Evolutionary conservation across 768 basidiomycete genomes (phyloP), one percentile per base, ranked within the genome.

Genomic region (Tulasnella sp.): DNA sequence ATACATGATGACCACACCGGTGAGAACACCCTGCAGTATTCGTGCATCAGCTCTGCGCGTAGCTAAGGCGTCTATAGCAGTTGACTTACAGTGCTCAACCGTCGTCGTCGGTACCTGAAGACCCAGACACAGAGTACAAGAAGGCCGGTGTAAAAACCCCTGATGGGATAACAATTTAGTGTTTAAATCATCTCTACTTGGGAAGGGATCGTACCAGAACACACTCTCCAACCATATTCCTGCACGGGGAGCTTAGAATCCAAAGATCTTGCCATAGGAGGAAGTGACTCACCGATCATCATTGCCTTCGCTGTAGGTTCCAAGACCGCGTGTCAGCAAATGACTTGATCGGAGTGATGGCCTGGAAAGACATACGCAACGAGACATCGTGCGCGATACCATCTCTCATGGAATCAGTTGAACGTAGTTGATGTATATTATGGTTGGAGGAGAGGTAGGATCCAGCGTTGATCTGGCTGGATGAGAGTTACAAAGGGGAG

Each of bases 161-260:
- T 76, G 45, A 38, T 3, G 37, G 17, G 9, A 58, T 25, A 38
- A 52, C 9, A 52, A 12, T 15, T 31, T 31, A 52, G 29, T 19
- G 15, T 38, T 15, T 25, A 9, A 9, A 29, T 54, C 25, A 25
- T 25, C 37, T 5, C n/a, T 37, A 6, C 22, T 17, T 8, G 19
- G 34, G 17, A 34, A 0, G 25, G 31, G 29, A 25, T 17, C 49
- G 3, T 64, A 74, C 73, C 73, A 74, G n/a, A 74, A 74, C 1
- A 74, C 73, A 64, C 73, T 74, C 49, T 74, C 73, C 54, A 58
- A 14, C 73, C 73, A 74, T n/a, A 74, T 58, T 19, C 73, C 73
- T 74, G n/a, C 3, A 49, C 5, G n/a, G 22, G 12, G 40, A 64
- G 40, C 25, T 31, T 38, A 15, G 31, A 34, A 14, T 11, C 31